A percentile compares a stretch with the other conserved stretches of the same genome.
phyloP scores from a whole-genome alignment of 2,329 filamentous ascomycete species.

The Aschersonia sp. region DNA sequence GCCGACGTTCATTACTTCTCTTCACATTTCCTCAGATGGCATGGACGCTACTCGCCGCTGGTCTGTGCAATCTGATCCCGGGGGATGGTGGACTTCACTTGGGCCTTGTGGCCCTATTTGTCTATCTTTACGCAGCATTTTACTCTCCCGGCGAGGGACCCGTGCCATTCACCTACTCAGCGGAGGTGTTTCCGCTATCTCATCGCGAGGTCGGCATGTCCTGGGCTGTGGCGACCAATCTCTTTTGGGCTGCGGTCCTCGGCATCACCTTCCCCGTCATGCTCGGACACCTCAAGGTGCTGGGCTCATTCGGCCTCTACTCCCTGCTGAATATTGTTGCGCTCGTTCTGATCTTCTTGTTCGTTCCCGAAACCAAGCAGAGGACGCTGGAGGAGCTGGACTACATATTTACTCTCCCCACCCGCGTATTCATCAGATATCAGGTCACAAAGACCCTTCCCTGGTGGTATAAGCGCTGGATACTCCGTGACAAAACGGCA shows the following conservation, averaged over 20 bases:
- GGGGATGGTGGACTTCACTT: conserved; percentile 16
- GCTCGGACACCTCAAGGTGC: conserved; percentile 25
- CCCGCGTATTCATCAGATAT: conserved; percentile 39
- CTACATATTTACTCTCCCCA: conserved; percentile 46
- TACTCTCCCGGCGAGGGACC: conserved; percentile 44
- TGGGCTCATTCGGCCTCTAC: conserved; percentile 40
- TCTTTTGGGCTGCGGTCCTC: conserved; percentile 44
- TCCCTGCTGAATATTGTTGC: conserved; percentile 40
- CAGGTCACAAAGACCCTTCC: conserved; percentile 41
- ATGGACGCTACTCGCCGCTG: conserved; percentile 22
- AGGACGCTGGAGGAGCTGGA: conserved; percentile 41
- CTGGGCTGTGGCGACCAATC: conserved; percentile 51
- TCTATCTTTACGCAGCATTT: conserved; percentile 39
- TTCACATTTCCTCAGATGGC: conserved; percentile 29
- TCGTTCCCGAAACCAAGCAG: conserved; percentile 45
- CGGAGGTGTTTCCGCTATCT: conserved; percentile 56
- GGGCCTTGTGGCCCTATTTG: conserved; percentile 38
- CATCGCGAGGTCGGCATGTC: conserved; percentile 61
- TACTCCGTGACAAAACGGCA: conserved; percentile 33
- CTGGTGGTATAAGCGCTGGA: conserved; percentile 44
- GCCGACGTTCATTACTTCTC: conserved; percentile 33
- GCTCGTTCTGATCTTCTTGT: conserved; percentile 40
- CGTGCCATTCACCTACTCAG: conserved; percentile 54
- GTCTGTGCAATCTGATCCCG: conserved; percentile 38
- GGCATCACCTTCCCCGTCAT: conserved; percentile 50